Evolutionary conservation across 176 grass and related monocot species (phyloP).

Genomic region (Zoysia japonica): DNA sequence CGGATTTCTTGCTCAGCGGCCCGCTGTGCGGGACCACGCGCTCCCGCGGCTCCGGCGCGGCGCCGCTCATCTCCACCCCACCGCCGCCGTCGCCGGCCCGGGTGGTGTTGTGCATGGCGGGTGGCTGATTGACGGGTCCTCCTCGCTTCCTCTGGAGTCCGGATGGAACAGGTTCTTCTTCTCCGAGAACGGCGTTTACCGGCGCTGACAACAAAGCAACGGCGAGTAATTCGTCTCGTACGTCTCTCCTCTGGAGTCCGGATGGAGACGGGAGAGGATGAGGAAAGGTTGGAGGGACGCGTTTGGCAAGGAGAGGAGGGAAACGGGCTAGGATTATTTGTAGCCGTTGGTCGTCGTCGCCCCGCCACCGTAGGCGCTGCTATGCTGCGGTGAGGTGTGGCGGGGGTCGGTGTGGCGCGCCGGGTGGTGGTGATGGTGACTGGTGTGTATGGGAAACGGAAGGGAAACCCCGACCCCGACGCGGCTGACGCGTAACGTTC

Average conservation of each 20-base stretch:
- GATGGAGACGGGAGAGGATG: not conserved
- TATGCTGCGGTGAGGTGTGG: not conserved
- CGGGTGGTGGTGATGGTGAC: too few species aligned
- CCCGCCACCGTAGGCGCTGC: too few species aligned
- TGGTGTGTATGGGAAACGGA: too few species aligned
- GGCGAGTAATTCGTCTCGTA: not conserved
- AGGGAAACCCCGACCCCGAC: too few species aligned
- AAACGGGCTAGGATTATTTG: not conserved
- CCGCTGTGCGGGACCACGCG: conserved; percentile 68
- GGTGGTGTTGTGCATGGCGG: conserved; percentile 27
- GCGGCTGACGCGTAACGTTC: too few species aligned
- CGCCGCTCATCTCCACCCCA: not conserved
- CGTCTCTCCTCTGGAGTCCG: too few species aligned
- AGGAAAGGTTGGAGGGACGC: not conserved
- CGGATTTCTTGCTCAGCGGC: conserved; percentile 59
- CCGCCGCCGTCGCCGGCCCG: conserved; percentile 41
- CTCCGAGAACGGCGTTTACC: not conserved
- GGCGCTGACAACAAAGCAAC: not conserved
- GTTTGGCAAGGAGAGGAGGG: conserved; percentile 22
- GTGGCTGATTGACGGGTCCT: not conserved
- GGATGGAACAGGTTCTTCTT: too few species aligned
- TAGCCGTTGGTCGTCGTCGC: not conserved
- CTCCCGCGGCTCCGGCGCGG: conserved; percentile 15
- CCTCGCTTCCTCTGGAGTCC: not conserved
- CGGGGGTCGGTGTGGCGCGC: not conserved